Base-by-base conservation (phyloP, 2,329 filamentous ascomycete genomes). In the Cadophora luteo-olivacea region DNA sequence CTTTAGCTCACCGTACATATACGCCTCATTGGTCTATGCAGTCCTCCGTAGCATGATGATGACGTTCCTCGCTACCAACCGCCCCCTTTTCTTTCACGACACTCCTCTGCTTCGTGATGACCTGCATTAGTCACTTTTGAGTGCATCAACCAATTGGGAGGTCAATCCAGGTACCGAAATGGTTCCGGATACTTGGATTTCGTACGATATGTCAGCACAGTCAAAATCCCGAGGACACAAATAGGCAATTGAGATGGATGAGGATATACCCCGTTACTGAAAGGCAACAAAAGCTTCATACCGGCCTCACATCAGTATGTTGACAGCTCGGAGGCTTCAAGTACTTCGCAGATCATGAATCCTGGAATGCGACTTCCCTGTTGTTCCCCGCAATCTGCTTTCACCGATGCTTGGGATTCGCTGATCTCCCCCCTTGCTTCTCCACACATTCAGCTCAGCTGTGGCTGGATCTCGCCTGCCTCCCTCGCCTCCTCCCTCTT, bases 371-470 rank as follows among this genome's bases (percentile, higher is more conserved):
- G 25, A 29, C 24, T 61, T 61, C 58, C 29, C 29, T 29, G 29
- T 29, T 29, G 29, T 29, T 29, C 29, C 58, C 58, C 58, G 58
- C 58, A 61, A 48, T 61, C 38, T 62, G 60, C 24, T 62, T n/a
- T 5, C 32, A 29, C 60, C 51, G 52, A 14, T 24, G 45, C 24
- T 36, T 38, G 45, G 24, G 65, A 62, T 55, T 52, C 25, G 57
- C n/a, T 57, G 51, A 45, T n/a, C 24, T 45, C 29, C 24, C 24
- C 52, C 51, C 41, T 14, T 61, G n/a, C 19, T 24, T 45, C 22
- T 29, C 32, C 16, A 22, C 48, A 12, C 38, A 32, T 48, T n/a
- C 54, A 64, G 66, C 66, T n/a, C 54, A 64, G 66, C 66, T 65
- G 61, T 67, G 60, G 52, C 63, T 66, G 32, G 33, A 41, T 58